A percentile compares a stretch with the other conserved stretches of the same genome.
These are phyloP conservation scores for Chaetomium olivaceum DNA, from an alignment of 2,329 filamentous ascomycete species.

Conservation along the genomic window DNA sequence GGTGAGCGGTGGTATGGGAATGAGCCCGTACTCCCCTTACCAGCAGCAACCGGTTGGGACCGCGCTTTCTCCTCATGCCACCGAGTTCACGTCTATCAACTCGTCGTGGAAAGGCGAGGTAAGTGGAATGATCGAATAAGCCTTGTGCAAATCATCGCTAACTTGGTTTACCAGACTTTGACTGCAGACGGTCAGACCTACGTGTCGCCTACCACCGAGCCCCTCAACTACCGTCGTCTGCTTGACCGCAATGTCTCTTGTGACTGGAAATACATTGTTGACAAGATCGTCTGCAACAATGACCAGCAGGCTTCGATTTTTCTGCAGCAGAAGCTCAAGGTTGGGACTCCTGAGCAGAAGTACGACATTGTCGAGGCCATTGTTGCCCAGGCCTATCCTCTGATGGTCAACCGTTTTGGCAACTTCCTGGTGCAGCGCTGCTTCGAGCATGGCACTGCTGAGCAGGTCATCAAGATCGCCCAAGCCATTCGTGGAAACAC, in stretches of 20 bases:
- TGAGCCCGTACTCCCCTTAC: slow-evolving; percentile 51
- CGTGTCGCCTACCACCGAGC: slow-evolving; percentile 75
- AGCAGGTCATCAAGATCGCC: slow-evolving; percentile 93
- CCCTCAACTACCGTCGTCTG: slow-evolving; percentile 91
- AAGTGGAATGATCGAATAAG: slow-evolving; percentile 21
- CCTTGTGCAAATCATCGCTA: slow-evolving; percentile 9
- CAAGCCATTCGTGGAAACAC: slow-evolving; percentile 93
- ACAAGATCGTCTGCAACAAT: slow-evolving; percentile 99
- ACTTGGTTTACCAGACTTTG: slow-evolving; percentile 38
- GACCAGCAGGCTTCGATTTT: slow-evolving; percentile 99
- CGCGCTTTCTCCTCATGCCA: slow-evolving; percentile 70
- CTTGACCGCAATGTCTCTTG: slow-evolving; percentile 95
- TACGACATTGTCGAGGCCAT: slow-evolving; percentile 97
- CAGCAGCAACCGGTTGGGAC: slow-evolving; percentile 62
- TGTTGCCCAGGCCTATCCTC: slow-evolving; percentile 86
- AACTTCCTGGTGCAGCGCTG: slow-evolving; percentile 98
- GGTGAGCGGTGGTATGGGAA: slow-evolving; percentile 43
- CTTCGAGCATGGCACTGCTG: slow-evolving; percentile 94
- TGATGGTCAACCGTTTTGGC: slow-evolving; percentile 98
- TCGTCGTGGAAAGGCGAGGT: slow-evolving; percentile 59
- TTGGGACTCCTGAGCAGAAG: slow-evolving; percentile 92
- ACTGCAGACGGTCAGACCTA: slow-evolving; percentile 70
- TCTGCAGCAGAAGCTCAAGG: slow-evolving; percentile 97
- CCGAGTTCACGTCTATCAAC: slow-evolving; percentile 65
- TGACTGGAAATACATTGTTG: slow-evolving; percentile 99